These are phyloP conservation scores for Mortierella sp. DNA, from an alignment of 371 early-diverging fungal species.

Conservation along the genomic window DNA sequence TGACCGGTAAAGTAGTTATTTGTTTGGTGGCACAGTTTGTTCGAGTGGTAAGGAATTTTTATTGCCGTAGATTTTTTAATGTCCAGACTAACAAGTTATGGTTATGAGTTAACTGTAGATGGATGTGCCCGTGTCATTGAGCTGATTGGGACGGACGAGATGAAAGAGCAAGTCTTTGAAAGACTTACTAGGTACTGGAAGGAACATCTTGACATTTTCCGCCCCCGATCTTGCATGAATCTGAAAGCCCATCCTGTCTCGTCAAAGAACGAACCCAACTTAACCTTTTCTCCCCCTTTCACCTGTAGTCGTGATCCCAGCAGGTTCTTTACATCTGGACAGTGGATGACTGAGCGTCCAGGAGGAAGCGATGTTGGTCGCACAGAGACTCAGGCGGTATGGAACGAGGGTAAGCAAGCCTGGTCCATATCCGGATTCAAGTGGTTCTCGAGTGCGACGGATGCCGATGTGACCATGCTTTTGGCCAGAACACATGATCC, in stretches of 20 bases:
- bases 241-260: too few species aligned
- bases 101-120: slow-evolving; percentile 41
- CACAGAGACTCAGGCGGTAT: slow-evolving; percentile 69
- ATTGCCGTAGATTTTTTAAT: too few species aligned
- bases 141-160: slow-evolving; percentile 60
- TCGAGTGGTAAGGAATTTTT: too few species aligned
- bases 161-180: slow-evolving; percentile 59
- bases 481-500: slow-evolving; percentile 69
- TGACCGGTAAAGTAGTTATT: slow-evolving; percentile 59
- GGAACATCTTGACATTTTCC: neutral
- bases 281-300: neutral
- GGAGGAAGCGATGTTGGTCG: slow-evolving; percentile 73
- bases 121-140: slow-evolving; percentile 74
- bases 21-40: too few species aligned
- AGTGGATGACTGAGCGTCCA: slow-evolving; percentile 84
- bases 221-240: neutral
- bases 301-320: slow-evolving; percentile 64
- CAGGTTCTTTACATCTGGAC: slow-evolving; percentile 72
- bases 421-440: slow-evolving; percentile 75
- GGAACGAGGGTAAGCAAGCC: slow-evolving; percentile 54
- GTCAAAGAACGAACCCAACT: neutral
- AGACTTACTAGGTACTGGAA: slow-evolving; percentile 51
- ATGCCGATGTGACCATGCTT: slow-evolving; percentile 72
- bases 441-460: slow-evolving; percentile 81
- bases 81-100: too few species aligned